Base-by-base conservation (phyloP, 768 basidiomycete species). In the Pisolithus albus region DNA sequence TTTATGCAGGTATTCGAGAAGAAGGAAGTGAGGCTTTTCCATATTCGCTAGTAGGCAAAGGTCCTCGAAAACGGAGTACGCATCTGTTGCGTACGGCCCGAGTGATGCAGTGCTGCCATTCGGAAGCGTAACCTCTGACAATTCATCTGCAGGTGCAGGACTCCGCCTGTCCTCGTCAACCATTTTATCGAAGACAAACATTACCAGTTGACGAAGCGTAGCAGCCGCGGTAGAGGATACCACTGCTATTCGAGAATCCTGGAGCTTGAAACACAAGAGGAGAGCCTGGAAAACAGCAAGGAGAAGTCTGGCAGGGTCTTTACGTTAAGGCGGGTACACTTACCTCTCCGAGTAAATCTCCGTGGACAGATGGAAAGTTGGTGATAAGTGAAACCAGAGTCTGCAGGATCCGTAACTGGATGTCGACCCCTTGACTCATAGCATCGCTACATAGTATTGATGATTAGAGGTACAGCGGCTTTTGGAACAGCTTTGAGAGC, bases 181-280 rank as follows among this genome's bases (percentile, higher is more conserved):
- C 67, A 97, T 88, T 64, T 95, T 93, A 70, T 99, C 96, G 41
- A 97, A 89, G 16, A 97, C 85, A 58, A 97, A 90, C 94, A 99
- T 97, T 42, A 98, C 91, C 1, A 97, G 77, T 64, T 98, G 95
- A 2, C 94, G 85, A 4, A 97, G 78, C 0, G 94, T 97, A 0
- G 96, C 96, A 3, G 94, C 94, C 2, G 95, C 95, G 4, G 96
- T 98, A 0, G 92, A 94, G 3, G 93, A 95, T 7, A 99, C 95
- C 23, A 98, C 95, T 0, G 92, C 88, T 21, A 94, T 96, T 56
- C 90, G 84, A 0, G 92, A 94, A 53, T 97, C 96, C 67, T 97
- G 93, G 23, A 97, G 72, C 65, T 85, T 92, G 78, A 98, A 98
- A 62, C 93, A 97, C 7, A 97, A 71, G n/a, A 95, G 71, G 0